These are phyloP conservation scores for Cornus florida DNA, from an alignment of 148 eudicot species.

Conservation along the genomic window DNA sequence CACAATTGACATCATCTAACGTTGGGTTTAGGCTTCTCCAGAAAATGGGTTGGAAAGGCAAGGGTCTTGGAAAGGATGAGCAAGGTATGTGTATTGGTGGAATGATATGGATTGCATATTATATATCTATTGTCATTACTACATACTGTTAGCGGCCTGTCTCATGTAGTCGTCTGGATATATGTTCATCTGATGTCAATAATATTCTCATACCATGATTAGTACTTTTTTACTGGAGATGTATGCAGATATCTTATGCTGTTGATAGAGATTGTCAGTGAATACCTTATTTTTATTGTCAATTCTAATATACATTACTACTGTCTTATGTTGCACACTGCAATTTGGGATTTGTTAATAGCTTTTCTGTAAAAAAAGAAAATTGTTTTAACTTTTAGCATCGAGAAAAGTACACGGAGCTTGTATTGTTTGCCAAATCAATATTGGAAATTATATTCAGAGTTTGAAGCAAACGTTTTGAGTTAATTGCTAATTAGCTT, in stretches of 20 bases:
- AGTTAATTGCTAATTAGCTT: no score
- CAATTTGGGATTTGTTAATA: no score
- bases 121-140: not conserved
- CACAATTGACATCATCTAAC: constrained; percentile 76
- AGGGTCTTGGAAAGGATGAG: constrained; percentile 92
- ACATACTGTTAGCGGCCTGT: not conserved
- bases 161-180: not conserved
- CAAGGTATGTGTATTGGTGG: constrained; percentile 56
- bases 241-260: not conserved
- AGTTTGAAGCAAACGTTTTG: no score
- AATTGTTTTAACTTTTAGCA: no score
- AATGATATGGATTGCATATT: not conserved
- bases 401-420: no score
- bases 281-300: no score
- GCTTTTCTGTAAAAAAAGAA: no score
- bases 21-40: constrained; percentile 89
- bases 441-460: no score
- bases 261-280: no score
- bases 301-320: no score
- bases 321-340: no score
- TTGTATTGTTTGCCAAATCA: no score
- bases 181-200: not conserved
- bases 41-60: constrained; percentile 99
- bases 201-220: not conserved
- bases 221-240: not conserved